Evolutionary conservation across 2,329 filamentous ascomycete species (phyloP).

Genomic region (Leptoxyphium fumago): DNA sequence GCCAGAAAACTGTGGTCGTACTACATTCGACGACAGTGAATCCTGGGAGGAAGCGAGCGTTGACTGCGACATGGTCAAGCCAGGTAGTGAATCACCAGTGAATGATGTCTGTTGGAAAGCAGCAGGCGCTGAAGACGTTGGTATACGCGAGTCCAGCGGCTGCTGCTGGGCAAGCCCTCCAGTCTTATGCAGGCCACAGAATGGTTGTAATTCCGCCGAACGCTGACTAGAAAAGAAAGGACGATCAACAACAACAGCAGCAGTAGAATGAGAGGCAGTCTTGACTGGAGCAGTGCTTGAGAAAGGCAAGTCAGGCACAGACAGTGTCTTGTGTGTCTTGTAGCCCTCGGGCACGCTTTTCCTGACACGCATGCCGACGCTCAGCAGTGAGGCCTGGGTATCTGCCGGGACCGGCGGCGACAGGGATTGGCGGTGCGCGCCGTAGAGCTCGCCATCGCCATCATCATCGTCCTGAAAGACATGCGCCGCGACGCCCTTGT

Average conservation of each 20-base stretch:
- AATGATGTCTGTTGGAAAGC: constrained; percentile 10
- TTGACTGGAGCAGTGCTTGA: constrained; percentile 10
- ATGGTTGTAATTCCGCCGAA: constrained; percentile 55
- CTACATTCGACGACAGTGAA: constrained; percentile 9
- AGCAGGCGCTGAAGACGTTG: constrained; percentile 13
- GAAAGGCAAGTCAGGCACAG: constrained; percentile 9
- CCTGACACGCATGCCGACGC: constrained; percentile 84
- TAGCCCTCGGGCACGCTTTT: constrained; percentile 91
- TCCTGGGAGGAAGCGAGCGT: constrained; percentile 25
- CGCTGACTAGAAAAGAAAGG: constrained; percentile 2
- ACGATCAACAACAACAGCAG: constrained; percentile 16
- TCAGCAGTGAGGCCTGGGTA: constrained; percentile 71
- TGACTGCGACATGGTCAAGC: constrained; percentile 21
- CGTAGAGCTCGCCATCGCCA: neutral
- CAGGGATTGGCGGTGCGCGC: constrained; percentile 6
- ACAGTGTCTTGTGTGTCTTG: constrained; percentile 49
- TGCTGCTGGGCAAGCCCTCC: constrained; percentile 51
- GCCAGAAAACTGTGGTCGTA: neutral
- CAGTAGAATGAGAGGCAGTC: constrained; percentile 5
- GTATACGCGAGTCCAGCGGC: constrained; percentile 9
- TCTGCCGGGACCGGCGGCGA: constrained; percentile 43
- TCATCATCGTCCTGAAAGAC: constrained; percentile 2
- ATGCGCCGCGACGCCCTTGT: constrained; percentile 5
- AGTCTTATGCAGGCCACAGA: constrained; percentile 65
- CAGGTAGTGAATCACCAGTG: constrained; percentile 15